These are phyloP conservation scores for Capsicum rhomboideum DNA, from an alignment of 257 asterid species.

Conservation along the genomic window DNA sequence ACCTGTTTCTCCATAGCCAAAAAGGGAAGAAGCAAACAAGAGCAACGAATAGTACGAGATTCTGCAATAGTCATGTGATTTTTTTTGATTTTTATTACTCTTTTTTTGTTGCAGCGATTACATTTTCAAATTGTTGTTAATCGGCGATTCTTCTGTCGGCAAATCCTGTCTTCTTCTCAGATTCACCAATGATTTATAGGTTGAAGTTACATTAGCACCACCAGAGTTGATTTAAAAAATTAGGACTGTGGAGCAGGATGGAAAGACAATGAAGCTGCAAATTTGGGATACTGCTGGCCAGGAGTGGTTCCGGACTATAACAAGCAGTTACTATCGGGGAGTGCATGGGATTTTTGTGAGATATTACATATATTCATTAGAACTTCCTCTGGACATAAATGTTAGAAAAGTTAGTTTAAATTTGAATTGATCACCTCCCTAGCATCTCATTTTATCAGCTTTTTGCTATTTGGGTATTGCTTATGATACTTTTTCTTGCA, in stretches of 20 bases:
- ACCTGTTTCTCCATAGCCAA: background rate
- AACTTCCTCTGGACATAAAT: conserved; percentile 1
- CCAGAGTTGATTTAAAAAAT: conserved; percentile 94
- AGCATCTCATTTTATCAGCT: background rate
- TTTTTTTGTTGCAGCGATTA: conserved; percentile 24
- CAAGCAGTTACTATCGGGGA: conserved; percentile 96
- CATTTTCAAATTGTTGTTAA: conserved; percentile 37
- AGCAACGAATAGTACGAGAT: conserved; percentile 31
- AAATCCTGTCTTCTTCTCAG: conserved; percentile 44
- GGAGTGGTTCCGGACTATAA: conserved; percentile 90
- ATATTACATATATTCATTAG: background rate
- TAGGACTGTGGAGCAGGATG: conserved; percentile 85
- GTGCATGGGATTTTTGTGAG: conserved; percentile 97
- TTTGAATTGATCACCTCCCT: background rate
- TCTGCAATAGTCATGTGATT: background rate
- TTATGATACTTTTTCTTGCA: background rate
- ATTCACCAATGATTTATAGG: conserved; percentile 69
- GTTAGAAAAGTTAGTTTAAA: background rate
- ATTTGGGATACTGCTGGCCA: conserved; percentile 99
- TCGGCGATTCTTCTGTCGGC: conserved; percentile 48
- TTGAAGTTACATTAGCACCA: conserved; percentile 98
- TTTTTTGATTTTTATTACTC: background rate
- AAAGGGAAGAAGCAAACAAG: conserved; percentile 8
- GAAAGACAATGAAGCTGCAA: conserved; percentile 88
- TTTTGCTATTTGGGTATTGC: background rate